These are phyloP conservation scores for Taiozyma sp. DNA, from an alignment of 1,139 yeast genomes.

Conservation along the genomic window DNA sequence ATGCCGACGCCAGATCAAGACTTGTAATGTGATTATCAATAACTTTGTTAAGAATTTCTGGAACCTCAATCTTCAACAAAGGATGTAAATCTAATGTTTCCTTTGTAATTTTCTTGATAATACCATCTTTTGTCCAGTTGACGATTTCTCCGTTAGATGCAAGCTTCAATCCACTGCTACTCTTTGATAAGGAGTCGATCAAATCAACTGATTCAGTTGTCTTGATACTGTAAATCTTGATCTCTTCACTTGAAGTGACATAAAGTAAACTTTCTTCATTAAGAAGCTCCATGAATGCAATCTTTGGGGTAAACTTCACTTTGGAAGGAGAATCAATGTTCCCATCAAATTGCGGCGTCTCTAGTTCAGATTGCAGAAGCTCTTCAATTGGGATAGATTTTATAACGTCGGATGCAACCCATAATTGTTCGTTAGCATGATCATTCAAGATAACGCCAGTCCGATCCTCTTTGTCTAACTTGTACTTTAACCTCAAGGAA, in stretches of 20 bases:
- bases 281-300: conserved; percentile 17
- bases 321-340: conserved; percentile 21
- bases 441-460: conserved; percentile 17
- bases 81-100: conserved; percentile 15
- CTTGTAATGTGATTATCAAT: conserved; percentile 28
- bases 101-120: conserved; percentile 26
- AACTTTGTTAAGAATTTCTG: conserved; percentile 17
- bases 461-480: conserved; percentile 3
- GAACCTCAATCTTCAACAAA: conserved; percentile 8
- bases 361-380: conserved; percentile 1
- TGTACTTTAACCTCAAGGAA: conserved; percentile 12
- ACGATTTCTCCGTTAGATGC: conserved; percentile 28
- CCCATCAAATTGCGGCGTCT: conserved; percentile 11
- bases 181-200: conserved; percentile 32
- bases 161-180: conserved; percentile 35
- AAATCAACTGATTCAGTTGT: conserved; percentile 18
- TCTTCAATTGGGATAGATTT: conserved; percentile 1
- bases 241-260: conserved; percentile 32
- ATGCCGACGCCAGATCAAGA: conserved; percentile 21
- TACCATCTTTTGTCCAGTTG: conserved; percentile 39
- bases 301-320: conserved; percentile 17
- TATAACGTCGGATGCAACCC: conserved; percentile 16
- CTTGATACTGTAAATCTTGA: conserved; percentile 24
- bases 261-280: conserved; percentile 25
- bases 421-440: conserved; percentile 7